Evolutionary conservation across 768 basidiomycete species (phyloP).

Genomic region (Macrocybe gigantea): DNA sequence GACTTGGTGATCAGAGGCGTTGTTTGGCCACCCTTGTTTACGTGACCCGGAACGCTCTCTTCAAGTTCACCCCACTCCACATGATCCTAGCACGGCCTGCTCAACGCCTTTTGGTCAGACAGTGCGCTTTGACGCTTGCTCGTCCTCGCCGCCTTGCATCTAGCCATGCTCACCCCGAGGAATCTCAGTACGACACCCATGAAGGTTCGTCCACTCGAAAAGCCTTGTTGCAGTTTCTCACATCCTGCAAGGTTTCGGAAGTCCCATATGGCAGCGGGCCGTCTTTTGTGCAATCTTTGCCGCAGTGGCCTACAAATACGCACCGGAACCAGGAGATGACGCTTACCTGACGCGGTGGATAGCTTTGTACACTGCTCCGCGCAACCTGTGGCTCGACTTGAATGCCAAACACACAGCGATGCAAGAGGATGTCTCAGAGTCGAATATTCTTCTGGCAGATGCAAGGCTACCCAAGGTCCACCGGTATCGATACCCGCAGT

Average conservation of each 20-base stretch:
- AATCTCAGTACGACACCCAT: too few species aligned
- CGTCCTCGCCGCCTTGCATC: too few species aligned
- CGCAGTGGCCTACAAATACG: slow-evolving; percentile 61
- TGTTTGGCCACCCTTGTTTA: slow-evolving; percentile 4
- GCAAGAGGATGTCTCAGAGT: slow-evolving; percentile 36
- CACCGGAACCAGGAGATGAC: slow-evolving; percentile 56
- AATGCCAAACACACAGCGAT: slow-evolving; percentile 53
- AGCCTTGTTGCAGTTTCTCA: too few species aligned
- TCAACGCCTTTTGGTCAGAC: too few species aligned
- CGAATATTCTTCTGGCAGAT: slow-evolving; percentile 35
- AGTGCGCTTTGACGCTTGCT: too few species aligned
- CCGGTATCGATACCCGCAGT: slow-evolving; percentile 73
- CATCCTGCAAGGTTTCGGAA: slow-evolving; percentile 45
- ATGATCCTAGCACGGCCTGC: too few species aligned
- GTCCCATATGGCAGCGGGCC: slow-evolving; percentile 64
- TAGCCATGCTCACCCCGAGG: too few species aligned
- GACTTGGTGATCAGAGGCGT: slow-evolving; percentile 3
- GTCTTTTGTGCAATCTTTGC: slow-evolving; percentile 43
- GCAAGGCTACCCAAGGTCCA: slow-evolving; percentile 45
- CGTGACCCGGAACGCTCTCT: too few species aligned
- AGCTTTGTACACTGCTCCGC: slow-evolving; percentile 46
- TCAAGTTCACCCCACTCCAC: too few species aligned
- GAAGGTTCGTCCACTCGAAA: too few species aligned
- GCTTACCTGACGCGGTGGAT: slow-evolving; percentile 66
- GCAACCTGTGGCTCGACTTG: slow-evolving; percentile 46